phyloP scores from a whole-genome alignment of 2,329 filamentous ascomycete species.

The Calonectria pteridis region DNA sequence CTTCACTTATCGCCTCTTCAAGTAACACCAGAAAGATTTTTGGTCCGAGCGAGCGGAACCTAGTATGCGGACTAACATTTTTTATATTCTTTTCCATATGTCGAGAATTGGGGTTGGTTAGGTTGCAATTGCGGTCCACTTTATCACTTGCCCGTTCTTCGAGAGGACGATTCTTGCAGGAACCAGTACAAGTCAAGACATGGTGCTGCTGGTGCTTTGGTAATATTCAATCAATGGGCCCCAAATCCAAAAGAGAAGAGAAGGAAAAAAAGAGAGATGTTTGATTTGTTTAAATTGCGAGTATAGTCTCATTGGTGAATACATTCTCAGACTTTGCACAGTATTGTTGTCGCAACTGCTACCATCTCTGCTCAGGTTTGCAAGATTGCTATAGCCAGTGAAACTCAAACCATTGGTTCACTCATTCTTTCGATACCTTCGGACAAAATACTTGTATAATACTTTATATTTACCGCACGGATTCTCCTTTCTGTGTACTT shows the following conservation, averaged over 20 bases:
- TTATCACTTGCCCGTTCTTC: not conserved
- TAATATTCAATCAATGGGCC: not conserved
- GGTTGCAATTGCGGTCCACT: not conserved
- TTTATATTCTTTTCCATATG: not conserved
- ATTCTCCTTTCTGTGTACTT: constrained; percentile 57
- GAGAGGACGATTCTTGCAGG: not conserved
- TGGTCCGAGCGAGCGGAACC: not conserved
- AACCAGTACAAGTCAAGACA: not conserved
- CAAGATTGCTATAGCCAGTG: constrained; percentile 47
- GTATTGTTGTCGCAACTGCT: constrained; percentile 8
- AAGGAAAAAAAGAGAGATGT: not conserved
- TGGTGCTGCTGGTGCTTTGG: not conserved
- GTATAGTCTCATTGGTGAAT: not conserved
- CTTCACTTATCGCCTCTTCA: not conserved
- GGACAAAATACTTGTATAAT: constrained; percentile 58
- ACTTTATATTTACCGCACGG: constrained; percentile 62
- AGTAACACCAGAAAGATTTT: not conserved
- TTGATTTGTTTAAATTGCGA: not conserved
- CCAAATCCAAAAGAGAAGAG: too few species aligned
- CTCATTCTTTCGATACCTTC: constrained; percentile 54
- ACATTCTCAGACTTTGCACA: not conserved
- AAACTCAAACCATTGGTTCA: constrained; percentile 54
- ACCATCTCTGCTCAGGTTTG: constrained; percentile 31
- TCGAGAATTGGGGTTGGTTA: not conserved
- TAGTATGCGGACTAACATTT: not conserved